Base-by-base conservation (phyloP, 129 eudicot species). In the Daucus carota region DNA sequence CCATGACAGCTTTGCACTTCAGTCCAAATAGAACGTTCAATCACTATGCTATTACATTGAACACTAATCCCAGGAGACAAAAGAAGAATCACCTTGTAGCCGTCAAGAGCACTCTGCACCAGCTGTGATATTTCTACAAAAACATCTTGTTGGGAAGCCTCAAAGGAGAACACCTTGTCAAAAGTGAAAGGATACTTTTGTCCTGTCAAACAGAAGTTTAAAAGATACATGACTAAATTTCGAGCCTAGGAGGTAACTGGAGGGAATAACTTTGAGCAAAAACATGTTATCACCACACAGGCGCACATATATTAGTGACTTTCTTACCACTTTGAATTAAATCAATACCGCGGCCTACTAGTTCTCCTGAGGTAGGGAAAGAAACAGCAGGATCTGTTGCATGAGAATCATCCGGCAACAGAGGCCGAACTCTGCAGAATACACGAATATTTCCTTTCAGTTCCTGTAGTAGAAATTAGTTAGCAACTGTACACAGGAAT, bases 61-160 rank as follows among this genome's bases (percentile, higher is more conserved):
- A 20, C 12, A 42, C 31, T 43, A 8, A n/a, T 70, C 11, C 1
- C 45, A 70, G 2, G 29, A 3, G 36, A 4, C 42, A 11, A 70
- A 24, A 18, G 24, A 26, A 12, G 17, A 42, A 41, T 34, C 75
- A 88, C 93, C 93, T 89, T 89, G 63, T 89, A 89, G 31, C 93
- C 93, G 74, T 89, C 93, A 1, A 89, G 87, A 6, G 93, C 93
- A 76, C 93, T 89, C 73, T 89, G 93, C 36, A 89, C 90, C 9
- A 89, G 72, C 73, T 89, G 93, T n/a, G 90, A 86, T 75, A 89
- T 89, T 71, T 89, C 93, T 83, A 80, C 84, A 66, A 89, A 89
- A 4, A 89, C 90, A 11, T 86, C 90, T 26, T 86, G 77, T 70
- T 89, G 93, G 34, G 88, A 59, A 12, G 90, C 87, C 46, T 86